Evolutionary conservation across 148 eudicot genomes (phyloP), one percentile per base, ranked within the genome.

Genomic region (Mesembryanthemum crystallinum): DNA sequence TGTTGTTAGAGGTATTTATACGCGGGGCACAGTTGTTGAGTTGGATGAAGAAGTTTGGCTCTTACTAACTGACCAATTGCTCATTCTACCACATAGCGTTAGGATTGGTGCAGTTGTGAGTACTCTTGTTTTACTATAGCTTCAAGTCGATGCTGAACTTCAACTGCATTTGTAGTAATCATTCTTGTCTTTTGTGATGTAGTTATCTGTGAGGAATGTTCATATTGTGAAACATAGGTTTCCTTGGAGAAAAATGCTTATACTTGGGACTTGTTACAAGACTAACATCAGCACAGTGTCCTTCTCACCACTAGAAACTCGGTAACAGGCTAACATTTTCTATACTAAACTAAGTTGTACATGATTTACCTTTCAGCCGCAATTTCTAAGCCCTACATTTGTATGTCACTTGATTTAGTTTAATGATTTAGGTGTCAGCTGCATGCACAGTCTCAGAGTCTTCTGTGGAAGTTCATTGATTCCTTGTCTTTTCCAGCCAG

Each of bases 91-190:
- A 15, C 91, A 87, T 75, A 76, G 94, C 81, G 58, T 89, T 62
- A 87, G 98, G 85, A 82, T 90, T 78, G 98, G 97, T 60, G 86
- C 97, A 39, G 78, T 92, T 69, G 98, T 95, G 80, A 75, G 97
- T 90, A 61, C 43, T 72, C 68, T 70, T 70, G 61, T 66, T 11
- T 33, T 66, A 27, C 47, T 30, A 23, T 27, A 14, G 32, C 33
- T 42, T 69, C 59, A 25, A 12, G 39, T 75, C 63, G 8, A 21
- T 55, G 43, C 49, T 69, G 57, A 39, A 69, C 10, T 33, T 52
- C 49, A 72, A 39, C 54, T 45, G 27, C 25, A 12, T 64, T 52
- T 58, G 51, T 66, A 11, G 27, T 69, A 21, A 67, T 74, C 43
- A 72, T 8, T 58, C 25, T 24, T 51, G 42, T 69, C 24, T 69